phyloP scores from a whole-genome alignment of 2,329 filamentous ascomycete species.

The Grosmannia clavigera region DNA sequence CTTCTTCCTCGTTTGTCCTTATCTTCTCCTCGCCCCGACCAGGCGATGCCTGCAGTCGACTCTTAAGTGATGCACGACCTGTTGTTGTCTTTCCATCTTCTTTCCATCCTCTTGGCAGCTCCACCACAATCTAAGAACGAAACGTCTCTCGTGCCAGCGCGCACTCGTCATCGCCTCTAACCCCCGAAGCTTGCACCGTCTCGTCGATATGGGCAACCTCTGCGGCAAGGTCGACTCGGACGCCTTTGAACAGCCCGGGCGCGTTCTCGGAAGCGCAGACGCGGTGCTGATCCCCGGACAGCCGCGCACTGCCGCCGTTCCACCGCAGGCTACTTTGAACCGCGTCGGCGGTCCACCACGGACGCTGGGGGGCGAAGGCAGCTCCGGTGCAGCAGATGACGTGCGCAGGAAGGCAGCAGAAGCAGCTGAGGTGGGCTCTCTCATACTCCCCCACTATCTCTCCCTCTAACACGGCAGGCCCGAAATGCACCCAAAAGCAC shows the following conservation, averaged over 20 bases:
- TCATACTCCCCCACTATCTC: not conserved
- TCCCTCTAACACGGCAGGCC: not conserved
- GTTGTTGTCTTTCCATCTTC: no score
- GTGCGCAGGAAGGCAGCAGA: conserved; percentile 62
- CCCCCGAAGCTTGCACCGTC: no score
- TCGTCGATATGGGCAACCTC: conserved; percentile 62
- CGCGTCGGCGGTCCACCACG: conserved; percentile 44
- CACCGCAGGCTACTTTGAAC: conserved; percentile 21
- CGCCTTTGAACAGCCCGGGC: conserved; percentile 60
- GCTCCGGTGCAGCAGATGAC: conserved; percentile 31
- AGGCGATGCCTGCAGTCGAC: no score
- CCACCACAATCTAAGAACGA: no score
- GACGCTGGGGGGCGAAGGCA: conserved; percentile 44
- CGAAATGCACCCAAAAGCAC: conserved; percentile 34
- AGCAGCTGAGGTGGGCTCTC: conserved; percentile 63
- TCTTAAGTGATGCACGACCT: no score
- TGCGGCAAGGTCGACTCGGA: conserved; percentile 60
- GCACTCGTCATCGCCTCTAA: not conserved
- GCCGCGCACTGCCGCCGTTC: conserved; percentile 37
- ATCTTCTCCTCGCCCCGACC: no score
- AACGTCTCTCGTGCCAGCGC: no score
- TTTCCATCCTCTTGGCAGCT: not conserved
- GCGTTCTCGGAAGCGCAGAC: conserved; percentile 48
- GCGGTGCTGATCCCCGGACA: conserved; percentile 19
- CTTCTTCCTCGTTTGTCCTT: not conserved